Base-by-base conservation (phyloP, 2,329 filamentous ascomycete species). In the Aspergillus fumigatus region DNA sequence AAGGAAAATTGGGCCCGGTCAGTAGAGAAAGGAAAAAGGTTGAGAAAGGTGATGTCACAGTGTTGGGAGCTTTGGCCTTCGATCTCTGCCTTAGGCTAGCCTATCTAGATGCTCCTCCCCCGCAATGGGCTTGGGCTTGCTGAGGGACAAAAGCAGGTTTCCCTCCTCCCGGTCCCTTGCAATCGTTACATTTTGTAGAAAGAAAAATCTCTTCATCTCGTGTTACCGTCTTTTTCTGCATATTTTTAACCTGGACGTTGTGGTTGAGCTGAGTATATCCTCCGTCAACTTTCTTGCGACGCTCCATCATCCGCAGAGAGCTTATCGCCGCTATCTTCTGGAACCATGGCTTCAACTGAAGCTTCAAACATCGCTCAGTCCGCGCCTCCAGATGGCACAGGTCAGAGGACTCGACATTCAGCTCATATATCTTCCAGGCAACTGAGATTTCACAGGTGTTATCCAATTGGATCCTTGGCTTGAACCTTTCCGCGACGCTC, bases 381-480 rank as follows among this genome's bases (percentile, higher is more conserved):
- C 50, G 50, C 52, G 14, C 55, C 55, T 48, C 50, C 62, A 25
- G 69, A 71, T 57, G 69, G 69, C 41, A 70, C 69, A 52, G 69
- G 69, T 71, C 53, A 62, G 69, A 50, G 11, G 6, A 47, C 25
- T 40, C 29, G 14, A n/a, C 19, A 21, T 40, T 25, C n/a, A 11
- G 7, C 17, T 23, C 17, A 45, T 51, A 47, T 3, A 17, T 38
- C 23, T 40, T 17, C 32, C 43, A 7, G 40, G 25, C 50, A n/a
- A 51, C 58, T 58, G 49, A 59, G 38, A 27, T 35, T 51, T 21
- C 50, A 43, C 70, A 96, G 94, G 93, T 65, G 92, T 97, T 52
- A 76, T 95, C 62, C 79, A 89, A 73, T 82, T 97, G 57, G 94
- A 99, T 71, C 91, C 92, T 48, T 97, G 88, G 84, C 85, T 99